Percentiles rank a stretch among this genome's conserved stretches.
Evolutionary conservation across 1,284 basidiomycete genomes (phyloP).

Genomic region (Cryptococcus deneoformans): DNA sequence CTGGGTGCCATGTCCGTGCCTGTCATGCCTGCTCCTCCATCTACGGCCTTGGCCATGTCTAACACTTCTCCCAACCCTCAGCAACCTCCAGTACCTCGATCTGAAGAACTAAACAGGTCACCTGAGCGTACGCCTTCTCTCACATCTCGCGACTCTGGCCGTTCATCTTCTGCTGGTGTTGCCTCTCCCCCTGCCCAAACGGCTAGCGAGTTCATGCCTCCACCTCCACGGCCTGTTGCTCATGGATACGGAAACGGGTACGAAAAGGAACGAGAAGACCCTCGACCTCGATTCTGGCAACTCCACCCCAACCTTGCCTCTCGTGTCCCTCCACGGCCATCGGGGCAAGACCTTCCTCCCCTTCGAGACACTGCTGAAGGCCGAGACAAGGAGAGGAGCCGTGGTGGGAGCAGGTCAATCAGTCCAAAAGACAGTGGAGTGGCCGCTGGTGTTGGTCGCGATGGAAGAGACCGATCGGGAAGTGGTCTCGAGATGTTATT

Average conservation of each 20-base stretch:
- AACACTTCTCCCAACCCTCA: neutral
- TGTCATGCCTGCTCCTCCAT: slow-evolving; percentile 2
- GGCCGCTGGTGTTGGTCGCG: neutral
- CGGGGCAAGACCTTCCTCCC: slow-evolving; percentile 1
- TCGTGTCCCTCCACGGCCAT: neutral
- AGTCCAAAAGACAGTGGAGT: slow-evolving; percentile 4
- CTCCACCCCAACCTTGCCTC: slow-evolving; percentile 3
- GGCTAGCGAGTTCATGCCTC: slow-evolving; percentile 6
- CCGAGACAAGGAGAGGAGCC: neutral
- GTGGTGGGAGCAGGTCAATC: neutral
- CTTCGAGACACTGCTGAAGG: neutral
- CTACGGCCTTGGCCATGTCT: neutral
- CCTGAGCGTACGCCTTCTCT: slow-evolving; percentile 19
- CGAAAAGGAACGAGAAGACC: neutral
- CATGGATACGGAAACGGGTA: neutral
- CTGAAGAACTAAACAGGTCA: neutral
- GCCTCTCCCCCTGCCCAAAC: slow-evolving; percentile 10
- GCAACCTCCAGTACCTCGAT: neutral
- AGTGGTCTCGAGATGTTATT: slow-evolving; percentile 32
- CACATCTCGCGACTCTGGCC: slow-evolving; percentile 14
- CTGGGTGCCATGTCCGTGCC: slow-evolving; percentile 3
- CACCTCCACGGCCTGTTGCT: slow-evolving; percentile 5
- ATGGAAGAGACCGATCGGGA: slow-evolving; percentile 8
- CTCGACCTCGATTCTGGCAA: slow-evolving; percentile 13
- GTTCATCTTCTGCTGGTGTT: slow-evolving; percentile 5